Percentiles rank a stretch among this genome's conserved stretches.
Conservation (phyloP, 371 early-diverging fungal species). For the Syncephalastrum racemosum region DNA sequence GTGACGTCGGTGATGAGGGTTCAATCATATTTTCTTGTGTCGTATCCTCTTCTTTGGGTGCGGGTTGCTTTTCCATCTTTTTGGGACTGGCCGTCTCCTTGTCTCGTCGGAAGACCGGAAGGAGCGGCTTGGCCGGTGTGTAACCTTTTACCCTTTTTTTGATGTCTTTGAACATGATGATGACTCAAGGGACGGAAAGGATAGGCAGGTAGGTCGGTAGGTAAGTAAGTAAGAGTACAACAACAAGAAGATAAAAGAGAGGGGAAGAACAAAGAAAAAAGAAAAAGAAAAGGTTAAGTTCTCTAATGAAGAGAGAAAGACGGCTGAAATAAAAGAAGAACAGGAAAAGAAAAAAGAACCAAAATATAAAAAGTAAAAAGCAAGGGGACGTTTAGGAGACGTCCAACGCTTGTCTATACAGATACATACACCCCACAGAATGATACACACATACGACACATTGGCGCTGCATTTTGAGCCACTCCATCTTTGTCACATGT, state of each 20-base stretch:
- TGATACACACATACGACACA: slow-evolving; percentile 4
- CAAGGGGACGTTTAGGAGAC: too few relatives aligned
- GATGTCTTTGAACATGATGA: slow-evolving; percentile 23
- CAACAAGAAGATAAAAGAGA: background rate
- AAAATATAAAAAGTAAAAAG: too few relatives aligned
- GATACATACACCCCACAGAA: too few relatives aligned
- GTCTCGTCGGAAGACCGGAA: slow-evolving; percentile 1
- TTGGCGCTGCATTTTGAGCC: slow-evolving; percentile 1
- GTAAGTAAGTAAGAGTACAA: background rate
- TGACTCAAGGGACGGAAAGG: background rate
- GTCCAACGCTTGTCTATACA: too few relatives aligned
- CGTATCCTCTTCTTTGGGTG: background rate
- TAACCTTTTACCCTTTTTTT: slow-evolving; percentile 17
- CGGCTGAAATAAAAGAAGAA: too few relatives aligned
- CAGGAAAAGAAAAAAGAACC: too few relatives aligned
- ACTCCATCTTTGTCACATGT: slow-evolving; percentile 14
- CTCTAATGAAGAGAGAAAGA: too few relatives aligned
- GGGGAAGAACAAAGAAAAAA: slow-evolving; percentile 9
- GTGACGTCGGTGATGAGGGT: slow-evolving; percentile 8
- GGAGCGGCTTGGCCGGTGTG: slow-evolving; percentile 6
- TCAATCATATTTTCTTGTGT: slow-evolving; percentile 5
- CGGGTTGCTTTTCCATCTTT: slow-evolving; percentile 4
- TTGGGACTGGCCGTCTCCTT: slow-evolving; percentile 1
- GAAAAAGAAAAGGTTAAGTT: slow-evolving; percentile 4
- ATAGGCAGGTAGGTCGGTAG: background rate